Evolutionary conservation across 2,329 filamentous ascomycete species (phyloP).

Genomic region (Meredithiella fracta): DNA sequence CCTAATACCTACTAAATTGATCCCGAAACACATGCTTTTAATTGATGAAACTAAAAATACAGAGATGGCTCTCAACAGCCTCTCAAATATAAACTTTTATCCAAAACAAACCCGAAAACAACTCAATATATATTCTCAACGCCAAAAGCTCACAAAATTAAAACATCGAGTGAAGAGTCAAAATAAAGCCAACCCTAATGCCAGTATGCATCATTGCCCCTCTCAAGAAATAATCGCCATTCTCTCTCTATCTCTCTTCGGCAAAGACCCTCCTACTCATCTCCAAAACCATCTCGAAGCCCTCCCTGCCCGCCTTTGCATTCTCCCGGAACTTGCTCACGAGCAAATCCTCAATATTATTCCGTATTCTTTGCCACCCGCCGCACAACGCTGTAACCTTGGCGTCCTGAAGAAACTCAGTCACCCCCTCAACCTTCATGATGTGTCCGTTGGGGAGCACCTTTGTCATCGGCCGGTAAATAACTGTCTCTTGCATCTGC

Average conservation of each 20-base stretch:
- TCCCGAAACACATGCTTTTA: no score
- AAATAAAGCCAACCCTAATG: background rate
- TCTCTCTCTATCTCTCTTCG: slow-evolving; percentile 60
- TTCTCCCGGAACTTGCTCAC: slow-evolving; percentile 86
- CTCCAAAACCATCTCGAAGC: slow-evolving; percentile 85
- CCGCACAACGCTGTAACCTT: slow-evolving; percentile 88
- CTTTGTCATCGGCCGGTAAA: slow-evolving; percentile 51
- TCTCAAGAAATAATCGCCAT: no score
- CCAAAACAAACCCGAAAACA: slow-evolving; percentile 5
- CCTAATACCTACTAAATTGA: no score
- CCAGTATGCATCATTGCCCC: background rate
- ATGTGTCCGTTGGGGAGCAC: background rate
- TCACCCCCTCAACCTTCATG: slow-evolving; percentile 34
- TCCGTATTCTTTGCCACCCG: slow-evolving; percentile 94
- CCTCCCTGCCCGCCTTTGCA: slow-evolving; percentile 74
- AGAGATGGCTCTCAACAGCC: background rate
- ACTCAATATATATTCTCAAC: background rate
- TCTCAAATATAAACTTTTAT: background rate
- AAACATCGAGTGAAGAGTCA: background rate
- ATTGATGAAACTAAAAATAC: background rate
- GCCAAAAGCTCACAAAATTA: background rate
- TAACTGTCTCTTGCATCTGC: slow-evolving; percentile 81
- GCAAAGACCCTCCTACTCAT: slow-evolving; percentile 86
- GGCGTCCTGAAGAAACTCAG: slow-evolving; percentile 75
- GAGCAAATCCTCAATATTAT: slow-evolving; percentile 83